These are phyloP conservation scores for Lindgomyces ingoldianus DNA, from an alignment of 495 filamentous ascomycete species.

Conservation along the genomic window DNA sequence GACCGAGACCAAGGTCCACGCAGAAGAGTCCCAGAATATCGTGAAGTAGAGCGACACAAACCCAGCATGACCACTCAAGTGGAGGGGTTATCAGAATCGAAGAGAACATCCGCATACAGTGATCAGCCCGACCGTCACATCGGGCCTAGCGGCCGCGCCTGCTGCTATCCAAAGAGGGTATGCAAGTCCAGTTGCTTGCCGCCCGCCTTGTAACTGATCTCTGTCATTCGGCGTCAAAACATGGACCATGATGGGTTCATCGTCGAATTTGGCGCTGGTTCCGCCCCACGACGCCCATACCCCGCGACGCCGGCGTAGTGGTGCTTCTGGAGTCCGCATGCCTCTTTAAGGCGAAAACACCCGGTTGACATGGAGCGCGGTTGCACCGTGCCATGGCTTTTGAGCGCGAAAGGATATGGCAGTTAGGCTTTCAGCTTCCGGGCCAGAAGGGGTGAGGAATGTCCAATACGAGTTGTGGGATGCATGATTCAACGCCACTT, in stretches of 20 bases:
- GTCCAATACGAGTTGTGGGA: constrained; percentile 15
- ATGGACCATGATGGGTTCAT: background rate
- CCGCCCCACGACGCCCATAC: background rate
- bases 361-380: background rate
- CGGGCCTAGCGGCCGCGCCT: constrained; percentile 13
- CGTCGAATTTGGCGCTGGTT: constrained; percentile 7
- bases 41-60: background rate
- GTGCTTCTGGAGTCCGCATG: background rate
- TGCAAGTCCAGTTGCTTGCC: constrained; percentile 30
- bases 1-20: background rate
- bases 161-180: constrained; percentile 32
- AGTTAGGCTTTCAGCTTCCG: background rate
- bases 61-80: constrained; percentile 22
- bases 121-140: constrained; percentile 24
- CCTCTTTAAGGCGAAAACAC: constrained; percentile 19
- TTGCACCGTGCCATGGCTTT: background rate
- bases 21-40: background rate
- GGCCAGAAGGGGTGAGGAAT: constrained; percentile 12
- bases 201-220: constrained; percentile 5
- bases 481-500: constrained; percentile 23
- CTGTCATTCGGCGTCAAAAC: constrained; percentile 2
- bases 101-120: constrained; percentile 17
- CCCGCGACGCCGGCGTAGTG: constrained; percentile 7
- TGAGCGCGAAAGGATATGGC: background rate
- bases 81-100: constrained; percentile 30